These are phyloP conservation scores for Phialophora verrucosa DNA, from an alignment of 2,329 filamentous ascomycete species.

Conservation along the genomic window DNA sequence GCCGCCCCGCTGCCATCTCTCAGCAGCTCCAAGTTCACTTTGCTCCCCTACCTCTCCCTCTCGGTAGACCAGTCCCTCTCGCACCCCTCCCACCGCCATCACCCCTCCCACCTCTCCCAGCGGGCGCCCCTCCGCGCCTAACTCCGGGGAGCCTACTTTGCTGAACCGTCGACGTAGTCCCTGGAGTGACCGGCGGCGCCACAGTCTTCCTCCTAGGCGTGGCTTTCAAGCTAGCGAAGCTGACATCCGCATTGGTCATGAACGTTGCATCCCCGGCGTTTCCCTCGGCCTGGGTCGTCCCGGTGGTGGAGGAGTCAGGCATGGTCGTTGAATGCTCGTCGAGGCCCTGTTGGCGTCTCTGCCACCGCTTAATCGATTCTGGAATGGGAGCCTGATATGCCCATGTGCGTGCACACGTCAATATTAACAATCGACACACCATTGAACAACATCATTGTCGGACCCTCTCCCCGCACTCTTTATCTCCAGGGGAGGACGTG, in stretches of 20 bases:
- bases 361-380: conserved; percentile 77
- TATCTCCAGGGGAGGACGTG: neutral
- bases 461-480: too few relatives aligned
- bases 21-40: conserved; percentile 39
- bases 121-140: conserved; percentile 41
- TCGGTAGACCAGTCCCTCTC: conserved; percentile 36
- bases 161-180: conserved; percentile 25
- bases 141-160: conserved; percentile 15
- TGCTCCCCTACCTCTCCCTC: conserved; percentile 48
- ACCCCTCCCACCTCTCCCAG: conserved; percentile 25
- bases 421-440: neutral
- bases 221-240: conserved; percentile 36
- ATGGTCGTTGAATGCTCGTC: conserved; percentile 22
- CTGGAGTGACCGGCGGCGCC: conserved; percentile 28
- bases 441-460: too few relatives aligned
- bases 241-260: conserved; percentile 33
- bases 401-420: neutral
- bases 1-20: neutral
- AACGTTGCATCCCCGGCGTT: conserved; percentile 31
- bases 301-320: neutral
- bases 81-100: conserved; percentile 13
- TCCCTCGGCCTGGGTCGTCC: conserved; percentile 13
- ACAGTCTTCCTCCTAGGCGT: conserved; percentile 39
- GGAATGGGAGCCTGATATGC: conserved; percentile 71
- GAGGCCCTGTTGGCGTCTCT: conserved; percentile 54